Base-by-base conservation (phyloP, 306 rosid species). In the Lablab purpureus region DNA sequence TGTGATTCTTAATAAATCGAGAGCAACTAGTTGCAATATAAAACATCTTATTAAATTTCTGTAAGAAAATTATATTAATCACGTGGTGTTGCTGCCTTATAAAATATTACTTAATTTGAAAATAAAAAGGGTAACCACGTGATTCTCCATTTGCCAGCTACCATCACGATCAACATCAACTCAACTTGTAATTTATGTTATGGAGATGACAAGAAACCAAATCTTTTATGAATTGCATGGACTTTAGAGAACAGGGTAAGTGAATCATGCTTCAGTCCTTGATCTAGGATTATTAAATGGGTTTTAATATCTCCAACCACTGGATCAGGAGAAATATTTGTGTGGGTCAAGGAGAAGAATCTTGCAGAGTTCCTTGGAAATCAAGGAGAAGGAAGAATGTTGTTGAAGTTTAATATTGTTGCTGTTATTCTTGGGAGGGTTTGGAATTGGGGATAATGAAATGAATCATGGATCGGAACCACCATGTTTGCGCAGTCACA, bases 71-170 rank as follows among this genome's bases (percentile, higher is more conserved):
- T 46, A 17, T 47, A 41, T 47, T 18, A 67, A 25, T 2, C 52
- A 14, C 72, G 11, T 68, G 66, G 27, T 22, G 5, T 10, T 19
- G 56, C 5, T 46, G 55, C 6, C 56, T 41, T 11, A 41, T 75
- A 74, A 18, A 74, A 58, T 75, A 59, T 21, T 58, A n/a, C 32
- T n/a, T 17, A 32, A 17, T 36, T 55, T 50, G 19, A 19, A 59
- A 10, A 66, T 5, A 13, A n/a, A 59, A 59, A 32, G 22, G n/a
- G 64, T 22, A 36, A 58, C 76, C 77, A 60, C 67, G 60, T 37
- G 78, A 76, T 69, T 22, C 81, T 49, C 68, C 41, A 50, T 76
- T 82, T 76, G 73, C 67, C 81, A 69, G 77, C 73, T 68, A 13
- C 67, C 45, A 27, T 47, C 65, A 74, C 19, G n/a, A 34, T 45